Percentiles rank a stretch among this genome's conserved stretches.
Conservation (phyloP, 2,329 filamentous ascomycete species). For the Claviceps paspali region DNA sequence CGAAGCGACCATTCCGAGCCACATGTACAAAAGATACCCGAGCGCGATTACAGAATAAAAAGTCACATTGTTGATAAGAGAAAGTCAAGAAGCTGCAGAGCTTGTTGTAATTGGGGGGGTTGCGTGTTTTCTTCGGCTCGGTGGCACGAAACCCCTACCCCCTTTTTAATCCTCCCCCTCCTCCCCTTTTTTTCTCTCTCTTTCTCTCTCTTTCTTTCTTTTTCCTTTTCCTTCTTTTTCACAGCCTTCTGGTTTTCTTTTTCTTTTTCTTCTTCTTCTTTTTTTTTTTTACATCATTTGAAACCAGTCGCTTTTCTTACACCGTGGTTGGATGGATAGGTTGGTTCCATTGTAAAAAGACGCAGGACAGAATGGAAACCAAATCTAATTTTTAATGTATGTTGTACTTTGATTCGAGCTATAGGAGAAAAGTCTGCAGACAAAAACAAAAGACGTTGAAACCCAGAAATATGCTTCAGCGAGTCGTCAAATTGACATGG, state of each 20-base stretch:
- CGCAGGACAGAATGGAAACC: no score
- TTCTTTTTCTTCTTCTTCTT: not conserved
- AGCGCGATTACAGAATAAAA: conserved; percentile 2
- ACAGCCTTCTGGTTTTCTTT: not conserved
- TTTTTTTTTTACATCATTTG: not conserved
- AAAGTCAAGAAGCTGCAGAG: conserved; percentile 4
- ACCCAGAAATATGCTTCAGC: no score
- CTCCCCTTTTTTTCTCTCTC: no score
- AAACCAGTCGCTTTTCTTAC: no score
- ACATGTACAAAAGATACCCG: conserved; percentile 7
- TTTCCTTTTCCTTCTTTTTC: no score
- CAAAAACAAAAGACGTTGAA: no score
- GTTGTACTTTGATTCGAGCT: not conserved
- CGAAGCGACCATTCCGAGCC: conserved; percentile 1
- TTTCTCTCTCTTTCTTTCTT: not conserved
- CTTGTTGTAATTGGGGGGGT: conserved; percentile 5
- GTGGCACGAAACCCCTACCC: not conserved
- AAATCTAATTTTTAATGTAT: not conserved
- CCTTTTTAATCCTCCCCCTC: not conserved
- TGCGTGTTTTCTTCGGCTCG: not conserved
- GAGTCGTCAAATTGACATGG: conserved; percentile 14
- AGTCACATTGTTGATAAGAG: not conserved
- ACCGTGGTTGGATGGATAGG: no score
- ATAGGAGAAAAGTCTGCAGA: not conserved
- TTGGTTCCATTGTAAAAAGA: no score